phyloP scores from a whole-genome alignment of 495 filamentous ascomycete species.

The Penicillium psychrofluorescens region DNA sequence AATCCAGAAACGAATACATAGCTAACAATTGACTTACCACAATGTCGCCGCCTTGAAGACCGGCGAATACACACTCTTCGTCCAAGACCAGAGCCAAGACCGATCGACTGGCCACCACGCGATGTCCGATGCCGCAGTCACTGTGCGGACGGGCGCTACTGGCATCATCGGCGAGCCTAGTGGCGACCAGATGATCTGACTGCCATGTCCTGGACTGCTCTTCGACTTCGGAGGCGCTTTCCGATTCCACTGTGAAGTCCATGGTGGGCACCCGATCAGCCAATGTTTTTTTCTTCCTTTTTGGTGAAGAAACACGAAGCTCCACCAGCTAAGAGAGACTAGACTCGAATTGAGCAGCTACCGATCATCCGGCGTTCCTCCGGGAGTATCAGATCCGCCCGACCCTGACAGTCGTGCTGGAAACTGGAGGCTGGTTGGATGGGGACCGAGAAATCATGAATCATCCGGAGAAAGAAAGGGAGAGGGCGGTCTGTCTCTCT shows the following conservation, averaged over 20 bases:
- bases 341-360: too few relatives aligned
- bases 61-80: slow-evolving; percentile 55
- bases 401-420: too few relatives aligned
- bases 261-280: slow-evolving; percentile 19
- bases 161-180: slow-evolving; percentile 2
- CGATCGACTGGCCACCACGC: slow-evolving; percentile 39
- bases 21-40: slow-evolving; percentile 40
- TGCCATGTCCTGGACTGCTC: slow-evolving; percentile 33
- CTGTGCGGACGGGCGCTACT: slow-evolving; percentile 9
- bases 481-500: background rate
- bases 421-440: background rate
- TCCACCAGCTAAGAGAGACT: too few relatives aligned
- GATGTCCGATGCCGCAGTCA: slow-evolving; percentile 40
- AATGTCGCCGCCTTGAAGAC: slow-evolving; percentile 87
- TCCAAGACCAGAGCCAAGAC: slow-evolving; percentile 41
- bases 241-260: slow-evolving; percentile 32
- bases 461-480: slow-evolving; percentile 9
- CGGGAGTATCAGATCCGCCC: too few relatives aligned
- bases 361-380: too few relatives aligned
- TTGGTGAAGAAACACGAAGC: too few relatives aligned
- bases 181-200: slow-evolving; percentile 22
- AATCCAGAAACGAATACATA: background rate
- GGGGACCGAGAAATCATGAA: slow-evolving; percentile 5
- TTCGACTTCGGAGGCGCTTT: slow-evolving; percentile 31
- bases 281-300: background rate